Evolutionary conservation across 495 filamentous ascomycete species (phyloP), one percentile per base, ranked within the genome.

Genomic region (Xylaria telfairii): DNA sequence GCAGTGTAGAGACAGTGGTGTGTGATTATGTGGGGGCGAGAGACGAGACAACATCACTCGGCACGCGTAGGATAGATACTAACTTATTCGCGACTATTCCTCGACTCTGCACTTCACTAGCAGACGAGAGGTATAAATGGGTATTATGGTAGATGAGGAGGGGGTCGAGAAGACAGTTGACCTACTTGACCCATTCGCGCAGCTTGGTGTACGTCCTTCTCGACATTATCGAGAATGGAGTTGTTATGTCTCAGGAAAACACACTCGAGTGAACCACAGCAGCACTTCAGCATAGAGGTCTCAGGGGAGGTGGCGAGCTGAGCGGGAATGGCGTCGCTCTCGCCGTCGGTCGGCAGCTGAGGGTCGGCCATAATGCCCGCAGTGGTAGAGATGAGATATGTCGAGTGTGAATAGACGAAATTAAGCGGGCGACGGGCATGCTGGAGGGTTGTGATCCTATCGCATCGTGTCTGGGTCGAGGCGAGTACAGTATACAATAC

Each of bases 171-270:
- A 24, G 24, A 30, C 30, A 67, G 24, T 57, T 28, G 51, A 57
- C 87, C 68, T 82, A 96, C 95, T 92, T 97, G 92, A 57, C 95
- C 95, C 77, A 98, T 86, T 71, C 90, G 86, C 42, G 94, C 95
- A 15, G 95, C 95, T 32, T 88, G 92, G 68, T 88, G 88, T 17
- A 97, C 91, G 82, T 98, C 92, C 73, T 90, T 90, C 81, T 99
- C 95, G 71, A 98, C 83, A 64, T 90, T 91, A 75, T 91, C 87
- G 26, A 97, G 85, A 49, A 93, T 89, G n/a, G 85, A 83, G 80
- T 90, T 88, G 78, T 93, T 96, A 75, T 93, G 88, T 79, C 87
- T 89, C 67, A 95, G 86, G 78, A 91, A 93, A 71, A 91, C 89
- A 77, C 95, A 98, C 71, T 93, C 91, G 54, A 85, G 78, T 51